These are phyloP conservation scores for Scedosporium aurantiacum DNA, from an alignment of 2,329 filamentous ascomycete genomes.

Conservation along the genomic window DNA sequence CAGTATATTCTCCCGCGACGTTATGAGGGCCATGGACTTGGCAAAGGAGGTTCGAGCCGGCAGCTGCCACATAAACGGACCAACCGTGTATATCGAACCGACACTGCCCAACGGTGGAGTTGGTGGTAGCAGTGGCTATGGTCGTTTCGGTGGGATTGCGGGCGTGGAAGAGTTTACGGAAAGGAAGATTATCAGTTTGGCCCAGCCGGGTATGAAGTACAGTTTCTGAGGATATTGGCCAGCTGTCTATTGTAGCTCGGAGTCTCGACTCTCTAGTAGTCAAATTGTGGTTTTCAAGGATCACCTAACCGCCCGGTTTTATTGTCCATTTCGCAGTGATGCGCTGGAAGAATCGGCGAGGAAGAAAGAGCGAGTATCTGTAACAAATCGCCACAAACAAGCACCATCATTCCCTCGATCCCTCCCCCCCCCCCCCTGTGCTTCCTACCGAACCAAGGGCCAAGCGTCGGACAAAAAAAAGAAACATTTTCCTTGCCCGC, in stretches of 20 bases:
- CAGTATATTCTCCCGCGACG: constrained; percentile 53
- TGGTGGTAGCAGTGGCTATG: constrained; percentile 30
- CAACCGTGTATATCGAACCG: constrained; percentile 31
- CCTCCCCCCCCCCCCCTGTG: neutral
- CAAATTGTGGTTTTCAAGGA: too few species aligned
- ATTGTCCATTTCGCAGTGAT: too few species aligned
- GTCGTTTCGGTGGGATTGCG: constrained; percentile 26
- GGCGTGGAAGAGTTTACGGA: constrained; percentile 25
- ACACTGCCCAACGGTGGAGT: constrained; percentile 29
- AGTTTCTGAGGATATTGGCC: constrained; percentile 6
- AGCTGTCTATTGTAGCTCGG: too few species aligned
- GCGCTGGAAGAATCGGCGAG: too few species aligned
- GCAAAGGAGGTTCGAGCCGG: constrained; percentile 46
- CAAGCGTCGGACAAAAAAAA: too few species aligned
- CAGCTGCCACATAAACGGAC: constrained; percentile 31
- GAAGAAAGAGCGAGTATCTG: too few species aligned
- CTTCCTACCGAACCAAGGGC: neutral
- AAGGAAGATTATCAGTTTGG: constrained; percentile 23
- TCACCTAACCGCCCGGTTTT: too few species aligned
- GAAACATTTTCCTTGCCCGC: too few species aligned
- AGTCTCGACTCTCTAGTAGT: too few species aligned
- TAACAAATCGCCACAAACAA: too few species aligned
- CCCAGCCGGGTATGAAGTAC: constrained; percentile 15
- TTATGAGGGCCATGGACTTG: constrained; percentile 39
- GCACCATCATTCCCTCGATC: too few species aligned